Base-by-base conservation (phyloP, 192 early-diverging fungal genomes). In the Coemansia umbellata region DNA sequence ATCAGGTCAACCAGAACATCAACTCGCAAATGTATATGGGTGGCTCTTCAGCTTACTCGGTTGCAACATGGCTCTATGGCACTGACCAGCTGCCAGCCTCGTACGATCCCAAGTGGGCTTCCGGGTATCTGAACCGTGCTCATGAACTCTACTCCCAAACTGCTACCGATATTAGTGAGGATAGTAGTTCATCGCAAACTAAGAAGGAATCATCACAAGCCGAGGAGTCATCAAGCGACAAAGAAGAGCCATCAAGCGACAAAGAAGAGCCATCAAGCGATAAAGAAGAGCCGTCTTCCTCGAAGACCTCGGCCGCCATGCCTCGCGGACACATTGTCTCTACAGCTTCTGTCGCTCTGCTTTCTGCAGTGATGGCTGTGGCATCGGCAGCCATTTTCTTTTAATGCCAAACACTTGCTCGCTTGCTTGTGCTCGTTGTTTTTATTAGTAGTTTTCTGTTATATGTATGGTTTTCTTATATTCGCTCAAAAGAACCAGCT, bases 61-160 rank as follows among this genome's bases (percentile, higher is more conserved):
- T 36, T 10, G 62, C 62, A 14, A 47, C 49, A 4, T 60, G 58
- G 58, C 62, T 72, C 6, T 72, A 72, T n/a, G 69, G 69, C 4
- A 72, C 69, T 5, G 53, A 32, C 3, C 39, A 45, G 42, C 45
- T 72, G 6, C 69, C 69, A 3, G 53, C 62, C 8, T 11, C 37
- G 9, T 64, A 59, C 27, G 32, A 37, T 8, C 11, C 62, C 3
- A 43, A 40, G 6, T 72, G 69, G 69, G 53, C 48, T 0, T 40
- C 57, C 15, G 57, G 53, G 8, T 65, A 55, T 31, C 14, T 51
- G 19, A 50, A 39, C 36, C 57, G 62, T 3, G 62, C 62, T 10
- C 28, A 60, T 7, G 42, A 44, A 26, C 22, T 44, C 42, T 44
- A 44, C 23, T 21, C 23, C 3, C 23, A 44, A 27, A 27, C 42